These are phyloP conservation scores for Arachis stenosperma DNA, from an alignment of 306 rosid species.

Conservation along the genomic window DNA sequence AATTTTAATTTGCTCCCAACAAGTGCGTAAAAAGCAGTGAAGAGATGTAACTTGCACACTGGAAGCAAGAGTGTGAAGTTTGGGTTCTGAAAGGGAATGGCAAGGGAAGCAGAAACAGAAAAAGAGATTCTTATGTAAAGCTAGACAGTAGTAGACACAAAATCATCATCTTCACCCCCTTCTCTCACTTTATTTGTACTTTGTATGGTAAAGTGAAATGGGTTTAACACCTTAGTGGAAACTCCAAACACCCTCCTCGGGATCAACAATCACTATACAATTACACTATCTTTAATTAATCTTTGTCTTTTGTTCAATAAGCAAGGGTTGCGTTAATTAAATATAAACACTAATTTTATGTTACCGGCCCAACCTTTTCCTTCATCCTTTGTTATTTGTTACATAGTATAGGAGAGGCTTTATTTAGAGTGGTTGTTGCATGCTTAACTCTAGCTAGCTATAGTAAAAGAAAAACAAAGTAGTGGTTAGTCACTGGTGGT, in stretches of 20 bases:
- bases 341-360: background rate
- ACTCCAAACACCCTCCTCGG: constrained; percentile 41
- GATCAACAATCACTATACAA: constrained; percentile 43
- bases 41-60: background rate
- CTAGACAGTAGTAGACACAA: background rate
- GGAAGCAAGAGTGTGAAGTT: background rate
- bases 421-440: too few species aligned
- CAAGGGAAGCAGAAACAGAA: background rate
- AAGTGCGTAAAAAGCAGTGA: constrained; percentile 27
- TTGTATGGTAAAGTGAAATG: constrained; percentile 31
- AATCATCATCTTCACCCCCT: background rate
- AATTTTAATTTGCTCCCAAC: background rate
- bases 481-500: background rate
- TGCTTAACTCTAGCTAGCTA: too few species aligned
- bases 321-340: too few species aligned
- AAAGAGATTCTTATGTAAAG: background rate
- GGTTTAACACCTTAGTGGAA: constrained; percentile 25
- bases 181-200: constrained; percentile 35
- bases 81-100: constrained; percentile 1
- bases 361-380: background rate
- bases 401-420: background rate
- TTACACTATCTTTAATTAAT: too few species aligned
- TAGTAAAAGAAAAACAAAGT: too few species aligned
- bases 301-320: constrained; percentile 34
- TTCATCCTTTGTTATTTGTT: constrained; percentile 5